These are phyloP conservation scores for Tylopilus felleus DNA, from an alignment of 768 basidiomycete genomes.

Conservation along the genomic window DNA sequence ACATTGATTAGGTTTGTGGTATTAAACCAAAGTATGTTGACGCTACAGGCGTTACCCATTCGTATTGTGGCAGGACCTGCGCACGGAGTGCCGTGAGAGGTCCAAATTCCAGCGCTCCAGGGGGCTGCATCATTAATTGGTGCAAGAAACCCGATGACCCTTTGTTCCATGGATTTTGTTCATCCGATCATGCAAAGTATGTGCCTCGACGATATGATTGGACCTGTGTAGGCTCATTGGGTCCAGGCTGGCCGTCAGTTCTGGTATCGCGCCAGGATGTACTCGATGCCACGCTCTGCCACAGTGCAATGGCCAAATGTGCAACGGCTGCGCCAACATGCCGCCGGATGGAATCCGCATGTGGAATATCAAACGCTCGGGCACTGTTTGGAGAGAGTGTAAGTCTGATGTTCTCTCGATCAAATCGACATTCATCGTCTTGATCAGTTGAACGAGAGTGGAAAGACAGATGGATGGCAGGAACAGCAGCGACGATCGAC, in stretches of 20 bases:
- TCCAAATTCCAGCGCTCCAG: conserved; percentile 32
- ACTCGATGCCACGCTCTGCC: conserved; percentile 47
- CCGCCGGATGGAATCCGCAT: conserved; percentile 41
- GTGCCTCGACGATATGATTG: conserved; percentile 14
- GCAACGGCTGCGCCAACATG: conserved; percentile 49
- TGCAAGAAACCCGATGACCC: conserved; percentile 52
- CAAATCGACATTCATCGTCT: conserved; percentile 21
- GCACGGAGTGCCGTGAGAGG: conserved; percentile 40
- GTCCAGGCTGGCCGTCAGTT: conserved; percentile 49
- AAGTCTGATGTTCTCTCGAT: conserved; percentile 26
- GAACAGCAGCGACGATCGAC: conserved; percentile 40
- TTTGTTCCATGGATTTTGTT: conserved; percentile 53
- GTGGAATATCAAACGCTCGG: conserved; percentile 45
- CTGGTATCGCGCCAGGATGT: conserved; percentile 48
- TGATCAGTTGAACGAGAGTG: conserved; percentile 54
- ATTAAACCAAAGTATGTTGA: conserved; percentile 62
- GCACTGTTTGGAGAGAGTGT: conserved; percentile 53
- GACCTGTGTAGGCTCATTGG: conserved; percentile 6
- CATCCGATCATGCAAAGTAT: conserved; percentile 56
- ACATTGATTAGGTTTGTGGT: conserved; percentile 47
- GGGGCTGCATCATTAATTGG: conserved; percentile 46
- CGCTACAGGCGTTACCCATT: conserved; percentile 50
- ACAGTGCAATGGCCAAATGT: conserved; percentile 43
- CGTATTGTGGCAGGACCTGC: conserved; percentile 61
- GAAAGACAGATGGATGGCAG: conserved; percentile 36